Conservation (phyloP, 2,329 filamentous ascomycete genomes). For the Sclerotinia borealis region DNA sequence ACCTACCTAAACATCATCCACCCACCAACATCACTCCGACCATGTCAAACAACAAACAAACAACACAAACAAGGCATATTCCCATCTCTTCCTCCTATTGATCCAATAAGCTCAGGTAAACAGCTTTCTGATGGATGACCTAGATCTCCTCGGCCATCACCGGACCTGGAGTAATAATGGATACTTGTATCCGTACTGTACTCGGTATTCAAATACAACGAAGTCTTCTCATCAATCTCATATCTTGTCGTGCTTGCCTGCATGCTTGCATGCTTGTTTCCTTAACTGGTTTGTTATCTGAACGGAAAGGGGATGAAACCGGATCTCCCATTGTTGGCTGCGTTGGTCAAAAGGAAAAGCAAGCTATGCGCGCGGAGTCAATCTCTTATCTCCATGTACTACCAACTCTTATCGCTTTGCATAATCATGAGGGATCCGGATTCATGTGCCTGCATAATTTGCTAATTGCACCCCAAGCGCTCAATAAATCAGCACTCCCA, state of each 20-base stretch:
- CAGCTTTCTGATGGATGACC: not conserved
- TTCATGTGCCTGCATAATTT: conserved; percentile 7
- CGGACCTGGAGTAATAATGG: not conserved
- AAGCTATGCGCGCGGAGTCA: not conserved
- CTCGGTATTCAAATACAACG: not conserved
- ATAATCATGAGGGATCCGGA: not conserved
- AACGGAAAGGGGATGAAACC: not conserved
- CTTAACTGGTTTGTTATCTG: not conserved
- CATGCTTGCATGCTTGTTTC: not conserved
- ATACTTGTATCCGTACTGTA: too few species aligned
- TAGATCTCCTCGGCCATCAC: not conserved
- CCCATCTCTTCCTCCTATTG: not conserved
- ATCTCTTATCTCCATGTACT: not conserved
- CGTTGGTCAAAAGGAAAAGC: conserved; percentile 1
- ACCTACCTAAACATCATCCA: not conserved
- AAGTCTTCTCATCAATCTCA: not conserved
- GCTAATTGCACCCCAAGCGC: not conserved
- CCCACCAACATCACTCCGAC: not conserved
- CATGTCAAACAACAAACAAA: not conserved
- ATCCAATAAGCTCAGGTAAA: not conserved
- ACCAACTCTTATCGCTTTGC: conserved; percentile 2
- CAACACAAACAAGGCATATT: not conserved
- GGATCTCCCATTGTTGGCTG: not conserved
- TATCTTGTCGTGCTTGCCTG: not conserved
- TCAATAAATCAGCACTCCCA: not conserved